Base-by-base conservation (phyloP, 805 yeast species). In the Candida gorgasii region DNA sequence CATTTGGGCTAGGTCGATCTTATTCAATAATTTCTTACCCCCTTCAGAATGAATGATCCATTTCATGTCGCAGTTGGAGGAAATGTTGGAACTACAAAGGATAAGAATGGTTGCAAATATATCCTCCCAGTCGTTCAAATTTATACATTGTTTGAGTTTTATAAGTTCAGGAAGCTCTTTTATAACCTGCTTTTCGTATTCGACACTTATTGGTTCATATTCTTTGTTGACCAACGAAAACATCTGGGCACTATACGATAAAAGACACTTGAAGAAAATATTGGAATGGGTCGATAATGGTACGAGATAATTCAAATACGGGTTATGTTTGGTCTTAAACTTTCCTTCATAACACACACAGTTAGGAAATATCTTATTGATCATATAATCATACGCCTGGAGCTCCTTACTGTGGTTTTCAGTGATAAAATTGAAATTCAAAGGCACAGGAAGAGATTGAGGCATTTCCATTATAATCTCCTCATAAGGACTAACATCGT, bases 51-150 rank as follows among this genome's bases (percentile, higher is more conserved):
- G 63, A 6, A 59, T 41, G 7, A 69, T 43, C 76, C 76, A 71
- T 3, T 64, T 58, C 39, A 53, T 50, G 27, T 61, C 68, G 48
- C 76, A 69, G 46, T 63, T 59, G 3, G 65, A 63, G 0, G 72
- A 60, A n/a, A 71, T 71, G 39, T 71, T 74, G 7, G 62, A 59
- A 30, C 67, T 66, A 39, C 74, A 69, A 2, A 71, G 51, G 65
- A 69, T 60, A 9, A 69, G 42, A 17, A 69, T 55, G 8, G 71
- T 63, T 1, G 69, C 70, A 31, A 69, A 54, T 6, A 67, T 62
- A 29, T 67, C 73, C 45, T 69, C 74, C 73, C 74, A 69, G 28
- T 61, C 58, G 9, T 32, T 36, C 13, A 54, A 53, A 2, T 55
- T 44, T 1, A 46, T 48, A 5, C 14, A 28, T 32, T 49, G 54